phyloP scores from a whole-genome alignment of 1,284 basidiomycete genomes.

The Omphalotus olearius region DNA sequence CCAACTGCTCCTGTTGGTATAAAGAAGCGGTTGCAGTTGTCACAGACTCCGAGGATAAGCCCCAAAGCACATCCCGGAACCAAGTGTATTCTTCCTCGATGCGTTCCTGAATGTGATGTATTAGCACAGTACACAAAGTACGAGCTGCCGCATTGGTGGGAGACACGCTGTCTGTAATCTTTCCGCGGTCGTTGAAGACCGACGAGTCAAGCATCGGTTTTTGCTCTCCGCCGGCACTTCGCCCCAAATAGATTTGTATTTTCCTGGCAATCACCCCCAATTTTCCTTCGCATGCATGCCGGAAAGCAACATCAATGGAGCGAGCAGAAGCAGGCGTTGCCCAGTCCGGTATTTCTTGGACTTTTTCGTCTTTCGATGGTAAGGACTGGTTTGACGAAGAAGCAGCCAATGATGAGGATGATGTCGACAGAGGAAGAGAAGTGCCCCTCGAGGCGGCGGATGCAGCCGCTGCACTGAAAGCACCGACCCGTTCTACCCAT shows the following conservation, averaged over 20 bases:
- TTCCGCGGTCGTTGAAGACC: neutral
- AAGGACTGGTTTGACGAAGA: constrained; percentile 2
- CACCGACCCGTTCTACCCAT: constrained; percentile 10
- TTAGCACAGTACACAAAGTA: constrained; percentile 3
- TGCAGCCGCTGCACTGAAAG: constrained; percentile 3
- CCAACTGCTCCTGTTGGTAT: constrained; percentile 3
- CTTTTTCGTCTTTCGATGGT: constrained; percentile 6
- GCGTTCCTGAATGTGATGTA: constrained; percentile 10
- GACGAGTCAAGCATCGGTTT: neutral
- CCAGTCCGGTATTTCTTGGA: constrained; percentile 1
- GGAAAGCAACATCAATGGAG: constrained; percentile 5
- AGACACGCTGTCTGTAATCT: too few relatives aligned
- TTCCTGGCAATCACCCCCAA: constrained; percentile 2
- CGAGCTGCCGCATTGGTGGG: constrained; percentile 4
- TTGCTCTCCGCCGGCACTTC: neutral
- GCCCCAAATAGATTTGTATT: constrained; percentile 8
- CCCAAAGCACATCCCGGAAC: constrained; percentile 11
- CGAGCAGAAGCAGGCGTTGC: constrained; percentile 2
- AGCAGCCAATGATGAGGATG: neutral
- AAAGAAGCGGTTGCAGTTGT: neutral
- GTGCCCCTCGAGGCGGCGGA: neutral
- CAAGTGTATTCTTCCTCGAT: constrained; percentile 12
- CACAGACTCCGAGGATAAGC: constrained; percentile 1
- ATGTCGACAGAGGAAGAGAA: neutral
- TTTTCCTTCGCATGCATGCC: constrained; percentile 6